Evolutionary conservation across 2,329 filamentous ascomycete genomes (phyloP).

Genomic region (Trichoderma guizhouense): DNA sequence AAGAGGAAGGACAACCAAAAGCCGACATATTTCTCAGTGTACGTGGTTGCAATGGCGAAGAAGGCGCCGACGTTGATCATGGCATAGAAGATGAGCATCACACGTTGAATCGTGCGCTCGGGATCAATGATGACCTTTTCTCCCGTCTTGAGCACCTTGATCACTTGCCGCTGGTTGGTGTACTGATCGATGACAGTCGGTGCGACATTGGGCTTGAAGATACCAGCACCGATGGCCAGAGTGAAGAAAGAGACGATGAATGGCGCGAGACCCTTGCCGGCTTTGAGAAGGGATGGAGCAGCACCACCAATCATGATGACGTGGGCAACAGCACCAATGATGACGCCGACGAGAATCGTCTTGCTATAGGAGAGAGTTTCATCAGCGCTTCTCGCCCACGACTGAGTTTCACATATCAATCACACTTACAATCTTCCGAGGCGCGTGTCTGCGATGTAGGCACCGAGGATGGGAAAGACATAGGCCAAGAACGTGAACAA

Average conservation of each 20-base stretch:
- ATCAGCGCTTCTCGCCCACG: neutral
- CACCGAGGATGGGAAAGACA: conserved; percentile 18
- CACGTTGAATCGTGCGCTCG: conserved; percentile 14
- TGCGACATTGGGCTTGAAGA: conserved; percentile 20
- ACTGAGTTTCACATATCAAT: neutral
- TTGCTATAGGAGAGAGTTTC: neutral
- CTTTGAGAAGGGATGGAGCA: conserved; percentile 15
- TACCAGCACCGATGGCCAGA: conserved; percentile 16
- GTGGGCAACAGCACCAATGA: conserved; percentile 16
- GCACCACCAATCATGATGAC: conserved; percentile 19
- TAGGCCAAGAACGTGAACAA: conserved; percentile 20
- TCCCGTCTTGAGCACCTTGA: conserved; percentile 19
- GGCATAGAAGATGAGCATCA: conserved; percentile 18
- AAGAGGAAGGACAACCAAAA: conserved; percentile 19
- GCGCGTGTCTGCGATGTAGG: conserved; percentile 15
- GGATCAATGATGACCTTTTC: conserved; percentile 20
- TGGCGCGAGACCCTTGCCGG: conserved; percentile 16
- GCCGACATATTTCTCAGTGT: conserved; percentile 19
- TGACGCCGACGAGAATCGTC: conserved; percentile 16
- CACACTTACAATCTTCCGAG: conserved; percentile 18
- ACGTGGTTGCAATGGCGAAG: conserved; percentile 16
- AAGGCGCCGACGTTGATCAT: conserved; percentile 19
- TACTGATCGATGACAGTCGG: conserved; percentile 17
- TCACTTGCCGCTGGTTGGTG: conserved; percentile 6
- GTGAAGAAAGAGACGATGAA: conserved; percentile 17